Evolutionary conservation across 805 yeast genomes (phyloP), one percentile per base, ranked within the genome.

Genomic region (Yarrowia osloensis): DNA sequence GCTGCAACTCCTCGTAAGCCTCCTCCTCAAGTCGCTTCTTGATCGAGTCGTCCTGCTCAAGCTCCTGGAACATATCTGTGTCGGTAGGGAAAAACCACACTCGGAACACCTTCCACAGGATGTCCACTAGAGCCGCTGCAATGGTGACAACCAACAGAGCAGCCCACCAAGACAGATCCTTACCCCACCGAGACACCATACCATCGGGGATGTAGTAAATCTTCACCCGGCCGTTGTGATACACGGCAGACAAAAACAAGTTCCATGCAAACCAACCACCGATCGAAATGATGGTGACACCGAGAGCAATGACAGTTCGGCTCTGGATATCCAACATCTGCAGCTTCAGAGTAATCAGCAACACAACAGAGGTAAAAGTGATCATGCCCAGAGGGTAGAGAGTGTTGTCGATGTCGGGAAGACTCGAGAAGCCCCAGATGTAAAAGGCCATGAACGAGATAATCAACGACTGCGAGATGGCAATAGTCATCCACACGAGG

Each of bases 211-310:
- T 15, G 90, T 89, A 66, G 85, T 78, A 37, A 82, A 81, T 65
- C 74, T 84, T 49, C 28, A 39, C 49, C 22, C 50, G 29, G 12
- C 59, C 67, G 21, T 46, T 61, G 13, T 61, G 66, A 33, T 61
- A 61, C 17, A 46, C 54, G 4, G 67, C 67, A 6, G 47, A 29
- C 46, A 63, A 33, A 31, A 92, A 75, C 67, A 89, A 81, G 75
- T 90, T 87, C 97, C 98, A 95, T 13, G 87, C 71, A 8, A 89
- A 78, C 88, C 96, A 95, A 1, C 98, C 99, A 26, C 88, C 85
- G 35, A 87, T 87, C 0, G 97, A 90, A 17, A 92, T 81, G 13
- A 84, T 73, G 69, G 87, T 82, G 0, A 95, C 86, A 0, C 86
- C 85, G 70, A 86, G 79, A 24, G 90, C 88, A 44, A 91, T 73